These are phyloP conservation scores for Saturnispora bothae DNA, from an alignment of 805 yeast species.

Conservation along the genomic window DNA sequence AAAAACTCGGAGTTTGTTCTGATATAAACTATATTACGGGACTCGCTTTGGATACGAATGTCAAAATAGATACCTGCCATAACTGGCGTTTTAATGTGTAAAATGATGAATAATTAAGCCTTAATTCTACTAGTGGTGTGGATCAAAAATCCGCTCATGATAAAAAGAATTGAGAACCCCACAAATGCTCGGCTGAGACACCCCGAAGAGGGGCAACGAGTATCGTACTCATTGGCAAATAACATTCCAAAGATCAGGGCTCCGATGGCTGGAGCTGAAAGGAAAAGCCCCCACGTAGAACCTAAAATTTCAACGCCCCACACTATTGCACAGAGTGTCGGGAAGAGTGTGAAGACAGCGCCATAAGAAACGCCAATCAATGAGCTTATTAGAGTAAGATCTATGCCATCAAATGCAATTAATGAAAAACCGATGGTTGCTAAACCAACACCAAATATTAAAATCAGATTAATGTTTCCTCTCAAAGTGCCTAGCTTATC, in stretches of 20 bases:
- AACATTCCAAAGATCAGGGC: constrained; percentile 55
- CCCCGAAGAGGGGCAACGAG: constrained; percentile 16
- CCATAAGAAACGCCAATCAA: constrained; percentile 70
- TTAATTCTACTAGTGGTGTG: not conserved
- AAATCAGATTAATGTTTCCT: constrained; percentile 8
- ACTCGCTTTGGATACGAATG: constrained; percentile 27
- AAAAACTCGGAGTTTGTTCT: constrained; percentile 35
- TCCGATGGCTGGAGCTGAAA: constrained; percentile 85
- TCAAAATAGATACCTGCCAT: constrained; percentile 12
- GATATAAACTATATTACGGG: constrained; percentile 33
- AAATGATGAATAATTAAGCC: not conserved
- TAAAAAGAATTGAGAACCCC: constrained; percentile 4
- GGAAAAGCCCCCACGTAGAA: constrained; percentile 80
- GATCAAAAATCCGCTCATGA: constrained; percentile 9
- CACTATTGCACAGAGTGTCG: constrained; percentile 63
- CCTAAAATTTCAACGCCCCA: constrained; percentile 89
- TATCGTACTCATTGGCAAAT: constrained; percentile 57
- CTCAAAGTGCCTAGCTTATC: constrained; percentile 37
- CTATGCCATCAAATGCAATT: constrained; percentile 10
- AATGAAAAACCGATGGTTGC: constrained; percentile 11
- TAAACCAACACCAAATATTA: constrained; percentile 8
- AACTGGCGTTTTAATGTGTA: not conserved
- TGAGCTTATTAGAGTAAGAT: constrained; percentile 26
- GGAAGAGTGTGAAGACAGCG: constrained; percentile 70
- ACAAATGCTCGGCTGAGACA: constrained; percentile 8